A percentile compares a stretch with the other conserved stretches of the same genome.
Evolutionary conservation across 2,329 filamentous ascomycete species (phyloP).

Genomic region (Rugonectria rugulosa): DNA sequence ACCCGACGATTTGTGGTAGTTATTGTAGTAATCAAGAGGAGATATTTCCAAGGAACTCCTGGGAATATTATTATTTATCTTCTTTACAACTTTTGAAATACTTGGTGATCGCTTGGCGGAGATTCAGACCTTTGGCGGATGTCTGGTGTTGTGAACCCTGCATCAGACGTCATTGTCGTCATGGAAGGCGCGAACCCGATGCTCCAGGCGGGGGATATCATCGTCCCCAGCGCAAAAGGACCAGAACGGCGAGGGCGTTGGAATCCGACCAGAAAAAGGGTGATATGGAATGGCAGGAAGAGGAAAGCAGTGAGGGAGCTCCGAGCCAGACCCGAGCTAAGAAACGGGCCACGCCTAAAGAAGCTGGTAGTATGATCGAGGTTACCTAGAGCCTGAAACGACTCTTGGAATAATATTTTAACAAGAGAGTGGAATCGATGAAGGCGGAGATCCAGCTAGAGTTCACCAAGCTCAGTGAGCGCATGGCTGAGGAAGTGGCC

Average conservation of each 20-base stretch:
- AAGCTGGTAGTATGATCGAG: neutral
- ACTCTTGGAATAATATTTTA: conserved; percentile 10
- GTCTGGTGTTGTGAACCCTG: conserved; percentile 18
- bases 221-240: conserved; percentile 13
- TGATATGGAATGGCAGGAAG: conserved; percentile 15
- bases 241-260: conserved; percentile 13
- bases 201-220: neutral
- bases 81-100: conserved; percentile 3
- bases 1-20: too few relatives aligned
- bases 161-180: conserved; percentile 17
- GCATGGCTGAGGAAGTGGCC: neutral
- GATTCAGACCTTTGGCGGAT: conserved; percentile 15
- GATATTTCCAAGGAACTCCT: too few relatives aligned
- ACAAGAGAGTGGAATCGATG: conserved; percentile 12
- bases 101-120: conserved; percentile 3
- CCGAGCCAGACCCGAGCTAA: conserved; percentile 2
- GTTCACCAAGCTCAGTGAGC: conserved; percentile 11
- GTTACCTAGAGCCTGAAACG: neutral
- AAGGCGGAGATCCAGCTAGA: conserved; percentile 10
- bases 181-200: conserved; percentile 12
- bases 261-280: conserved; percentile 9
- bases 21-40: too few relatives aligned
- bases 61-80: conserved; percentile 12
- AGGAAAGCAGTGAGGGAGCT: conserved; percentile 16
- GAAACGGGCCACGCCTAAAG: conserved; percentile 2